Evolutionary conservation across 352 stramenopile genomes (phyloP), one percentile per base, ranked within the genome.

Genomic region (Globisporangium abappressorium): DNA sequence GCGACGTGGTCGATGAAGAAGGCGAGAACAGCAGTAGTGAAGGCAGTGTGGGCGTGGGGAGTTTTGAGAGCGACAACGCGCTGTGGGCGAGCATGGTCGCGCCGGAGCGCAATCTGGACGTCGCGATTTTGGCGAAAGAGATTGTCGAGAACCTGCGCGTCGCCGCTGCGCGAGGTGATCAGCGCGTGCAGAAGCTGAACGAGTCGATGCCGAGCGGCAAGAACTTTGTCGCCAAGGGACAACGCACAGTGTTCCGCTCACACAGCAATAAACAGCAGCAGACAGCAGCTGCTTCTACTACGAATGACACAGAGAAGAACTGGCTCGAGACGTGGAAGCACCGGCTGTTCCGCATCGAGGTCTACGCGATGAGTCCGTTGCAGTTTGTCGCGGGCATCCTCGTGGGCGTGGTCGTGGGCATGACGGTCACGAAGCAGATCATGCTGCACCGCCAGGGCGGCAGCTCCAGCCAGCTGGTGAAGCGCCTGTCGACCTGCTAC

Each of bases 341-440:
- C 43, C 57, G 57, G 24, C 57, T 70, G 22, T 71, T 69, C 54
- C 61, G 66, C n/a, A 47, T 71, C 14, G 66, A 71, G 34, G 20
- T 69, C 15, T 64, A 62, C 56, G 38, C 57, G n/a, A 46, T 80
- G 28, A 65, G 59, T 6, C 64, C 72, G n/a, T 30, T 86, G 49
- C 74, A 83, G 47, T 77, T 85, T 34, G 57, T 86, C 57, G 67
- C 76, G 6, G 76, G 78, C 36, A 57, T 88, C 7, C 24, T 88
- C 41, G 70, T 71, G 51, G 80, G 80, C n/a, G 74, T 85, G 30
- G 70, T 74, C 30, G 60, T 84, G 11, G 78, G 80, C 36, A 63
- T 77, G 53, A 66, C 68, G 18, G 60, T 74, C 12, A 73, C 73
- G 3, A 75, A 73, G 54, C 78, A 76, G 7, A 70, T 72, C 20